Conservation (phyloP, 1,139 yeast genomes). For the Geotrichum phurueaensis region DNA sequence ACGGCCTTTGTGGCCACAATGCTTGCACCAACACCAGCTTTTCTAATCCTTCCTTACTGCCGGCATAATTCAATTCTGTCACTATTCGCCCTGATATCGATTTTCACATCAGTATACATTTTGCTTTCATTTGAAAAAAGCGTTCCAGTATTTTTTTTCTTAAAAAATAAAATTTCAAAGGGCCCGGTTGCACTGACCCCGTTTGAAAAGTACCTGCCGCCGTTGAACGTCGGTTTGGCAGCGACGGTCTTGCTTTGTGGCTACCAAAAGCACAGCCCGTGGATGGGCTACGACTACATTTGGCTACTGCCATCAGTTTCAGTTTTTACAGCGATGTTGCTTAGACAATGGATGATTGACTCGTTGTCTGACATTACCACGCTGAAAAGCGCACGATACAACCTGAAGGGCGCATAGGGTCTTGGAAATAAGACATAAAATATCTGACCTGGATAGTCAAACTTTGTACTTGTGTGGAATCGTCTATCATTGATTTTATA, state of each 20-base stretch:
- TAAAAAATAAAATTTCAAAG: constrained; percentile 4
- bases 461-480: not conserved
- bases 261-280: constrained; percentile 27
- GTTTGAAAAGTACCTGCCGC: constrained; percentile 16
- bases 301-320: constrained; percentile 33
- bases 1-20: constrained; percentile 27
- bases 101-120: constrained; percentile 25
- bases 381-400: constrained; percentile 27
- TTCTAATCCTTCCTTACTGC: constrained; percentile 30
- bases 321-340: constrained; percentile 24
- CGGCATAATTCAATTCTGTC: constrained; percentile 31
- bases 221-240: constrained; percentile 24
- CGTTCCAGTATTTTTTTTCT: constrained; percentile 6
- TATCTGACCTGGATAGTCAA: not conserved
- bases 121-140: constrained; percentile 19
- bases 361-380: constrained; percentile 24
- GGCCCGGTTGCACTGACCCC: constrained; percentile 11
- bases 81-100: constrained; percentile 29
- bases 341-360: constrained; percentile 30
- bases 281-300: constrained; percentile 30
- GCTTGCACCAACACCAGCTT: constrained; percentile 34
- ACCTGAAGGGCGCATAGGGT: constrained; percentile 29
- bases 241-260: constrained; percentile 25
- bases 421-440: not conserved
- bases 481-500: not conserved